These are phyloP conservation scores for Earliella scabrosa DNA, from an alignment of 1,284 basidiomycete genomes.

Conservation along the genomic window DNA sequence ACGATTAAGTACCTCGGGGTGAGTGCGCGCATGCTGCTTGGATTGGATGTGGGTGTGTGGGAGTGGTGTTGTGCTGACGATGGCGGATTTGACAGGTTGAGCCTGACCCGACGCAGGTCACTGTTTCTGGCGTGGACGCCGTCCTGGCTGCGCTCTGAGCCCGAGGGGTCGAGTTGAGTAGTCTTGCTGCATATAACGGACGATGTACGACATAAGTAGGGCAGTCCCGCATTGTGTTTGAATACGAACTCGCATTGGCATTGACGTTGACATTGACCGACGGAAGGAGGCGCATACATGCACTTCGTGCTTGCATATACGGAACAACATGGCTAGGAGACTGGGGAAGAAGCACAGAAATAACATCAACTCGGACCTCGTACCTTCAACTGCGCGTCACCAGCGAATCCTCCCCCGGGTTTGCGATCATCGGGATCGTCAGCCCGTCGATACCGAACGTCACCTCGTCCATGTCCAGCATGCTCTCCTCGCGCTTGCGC, in stretches of 20 bases:
- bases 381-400: no score
- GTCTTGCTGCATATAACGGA: not conserved
- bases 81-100: constrained; percentile 57
- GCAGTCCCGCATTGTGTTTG: no score
- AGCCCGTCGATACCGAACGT: constrained; percentile 29
- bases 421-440: constrained; percentile 18
- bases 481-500: not conserved
- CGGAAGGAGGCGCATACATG: no score
- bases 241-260: no score
- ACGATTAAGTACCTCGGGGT: constrained; percentile 68
- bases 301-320: no score
- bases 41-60: no score
- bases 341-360: no score
- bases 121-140: constrained; percentile 68
- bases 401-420: not conserved
- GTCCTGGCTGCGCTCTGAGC: constrained; percentile 47
- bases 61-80: not conserved
- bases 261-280: no score
- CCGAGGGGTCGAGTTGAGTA: not conserved
- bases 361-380: no score
- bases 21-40: constrained; percentile 26
- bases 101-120: constrained; percentile 50
- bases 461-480: constrained; percentile 20
- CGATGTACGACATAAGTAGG: not conserved
- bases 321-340: no score